phyloP scores from a whole-genome alignment of 805 yeast genomes.

The Saccharomycopsis lassenensis region DNA sequence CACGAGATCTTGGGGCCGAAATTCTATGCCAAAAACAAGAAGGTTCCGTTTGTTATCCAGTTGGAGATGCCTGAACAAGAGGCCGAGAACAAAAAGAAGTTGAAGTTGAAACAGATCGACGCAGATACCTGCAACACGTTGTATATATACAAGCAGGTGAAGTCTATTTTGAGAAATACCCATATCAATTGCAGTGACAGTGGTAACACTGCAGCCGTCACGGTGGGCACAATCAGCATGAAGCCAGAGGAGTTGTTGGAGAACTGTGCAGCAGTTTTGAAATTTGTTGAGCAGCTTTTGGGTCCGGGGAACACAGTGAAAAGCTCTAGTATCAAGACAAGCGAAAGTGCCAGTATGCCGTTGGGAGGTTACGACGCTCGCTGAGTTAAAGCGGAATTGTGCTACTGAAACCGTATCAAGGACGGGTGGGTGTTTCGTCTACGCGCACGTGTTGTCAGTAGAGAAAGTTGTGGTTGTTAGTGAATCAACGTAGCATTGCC shows the following conservation, averaged over 20 bases:
- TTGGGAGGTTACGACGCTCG: not conserved
- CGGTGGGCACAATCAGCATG: slow-evolving; percentile 47
- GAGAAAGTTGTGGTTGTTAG: too few relatives aligned
- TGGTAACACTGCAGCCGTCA: slow-evolving; percentile 51
- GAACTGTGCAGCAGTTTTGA: slow-evolving; percentile 41
- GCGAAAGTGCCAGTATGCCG: slow-evolving; percentile 14
- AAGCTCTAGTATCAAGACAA: slow-evolving; percentile 12
- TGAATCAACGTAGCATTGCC: too few relatives aligned
- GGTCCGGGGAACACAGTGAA: slow-evolving; percentile 5
- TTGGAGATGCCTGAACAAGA: slow-evolving; percentile 28
- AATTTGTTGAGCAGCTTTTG: slow-evolving; percentile 23
- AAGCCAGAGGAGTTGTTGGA: slow-evolving; percentile 31
- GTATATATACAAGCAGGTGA: slow-evolving; percentile 54
- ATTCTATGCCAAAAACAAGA: slow-evolving; percentile 54
- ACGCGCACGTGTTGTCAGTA: too few relatives aligned
- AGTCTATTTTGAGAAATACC: slow-evolving; percentile 52
- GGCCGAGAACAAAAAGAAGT: slow-evolving; percentile 21
- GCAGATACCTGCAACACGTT: slow-evolving; percentile 26
- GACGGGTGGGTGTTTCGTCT: too few relatives aligned
- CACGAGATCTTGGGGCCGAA: slow-evolving; percentile 47
- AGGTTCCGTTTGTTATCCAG: slow-evolving; percentile 57
- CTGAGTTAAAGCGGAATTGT: too few relatives aligned
- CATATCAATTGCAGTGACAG: slow-evolving; percentile 44
- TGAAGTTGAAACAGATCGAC: not conserved
- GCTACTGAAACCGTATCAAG: too few relatives aligned